phyloP scores from a whole-genome alignment of 768 basidiomycete genomes.

The Leccinum longicurvipes region DNA sequence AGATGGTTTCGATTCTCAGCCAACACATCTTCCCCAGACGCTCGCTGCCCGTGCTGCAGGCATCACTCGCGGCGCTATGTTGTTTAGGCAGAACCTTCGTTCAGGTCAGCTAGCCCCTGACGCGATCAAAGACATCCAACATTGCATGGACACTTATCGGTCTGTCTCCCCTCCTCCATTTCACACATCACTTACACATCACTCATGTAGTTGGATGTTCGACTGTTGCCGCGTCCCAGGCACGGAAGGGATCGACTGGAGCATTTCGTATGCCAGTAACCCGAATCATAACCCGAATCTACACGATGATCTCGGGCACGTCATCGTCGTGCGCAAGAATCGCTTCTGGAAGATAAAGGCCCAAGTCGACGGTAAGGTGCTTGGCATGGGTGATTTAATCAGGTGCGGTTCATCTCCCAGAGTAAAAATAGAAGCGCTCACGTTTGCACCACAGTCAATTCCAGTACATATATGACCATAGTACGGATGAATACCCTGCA shows the following conservation, averaged over 20 bases:
- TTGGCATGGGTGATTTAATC: constrained; percentile 64
- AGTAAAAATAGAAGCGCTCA: constrained; percentile 1
- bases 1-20: constrained; percentile 79
- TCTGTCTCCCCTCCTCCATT: constrained; percentile 24
- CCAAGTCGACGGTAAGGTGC: constrained; percentile 49
- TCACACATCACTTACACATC: background rate
- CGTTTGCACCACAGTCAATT: constrained; percentile 52
- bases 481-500: constrained; percentile 59
- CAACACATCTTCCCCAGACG: constrained; percentile 54
- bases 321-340: constrained; percentile 83
- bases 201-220: constrained; percentile 75
- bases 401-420: constrained; percentile 38
- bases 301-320: constrained; percentile 61
- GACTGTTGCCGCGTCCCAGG: constrained; percentile 84
- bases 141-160: constrained; percentile 90
- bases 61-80: constrained; percentile 65
- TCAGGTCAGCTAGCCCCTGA: constrained; percentile 66
- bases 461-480: constrained; percentile 65
- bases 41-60: constrained; percentile 67
- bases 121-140: constrained; percentile 57
- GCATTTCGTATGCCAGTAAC: constrained; percentile 60
- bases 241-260: constrained; percentile 71
- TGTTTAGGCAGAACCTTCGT: constrained; percentile 69
- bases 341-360: constrained; percentile 79
- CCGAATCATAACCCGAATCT: constrained; percentile 25